Evolutionary conservation across 2,329 filamentous ascomycete genomes (phyloP), one percentile per base, ranked within the genome.

Genomic region (Thermothelomyces thermophilus): DNA sequence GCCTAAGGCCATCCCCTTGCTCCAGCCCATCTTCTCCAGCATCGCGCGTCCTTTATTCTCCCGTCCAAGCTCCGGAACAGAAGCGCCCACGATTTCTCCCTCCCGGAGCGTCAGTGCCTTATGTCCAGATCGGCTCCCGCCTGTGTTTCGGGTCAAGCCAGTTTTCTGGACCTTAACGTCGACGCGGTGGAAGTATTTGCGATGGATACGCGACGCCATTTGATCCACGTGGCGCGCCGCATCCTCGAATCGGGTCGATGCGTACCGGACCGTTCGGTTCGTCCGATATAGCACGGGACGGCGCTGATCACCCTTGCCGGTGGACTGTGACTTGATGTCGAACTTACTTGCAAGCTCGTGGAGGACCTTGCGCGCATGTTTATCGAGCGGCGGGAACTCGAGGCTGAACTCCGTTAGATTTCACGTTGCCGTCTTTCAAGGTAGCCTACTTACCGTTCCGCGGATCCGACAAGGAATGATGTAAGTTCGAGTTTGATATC

Each of bases 1-100:
- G 46, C 93, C 93, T 1, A 98, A 75, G 1, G 86, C 87, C 63
- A 84, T 95, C 5, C 93, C 93, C 46, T 77, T 84, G 54, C 80
- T 86, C 90, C 93, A 98, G 3, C 93, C 93, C 93, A 97, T 97
- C 70, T 93, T 97, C 70, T 95, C 89, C 56, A 98, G 70, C 82
- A 98, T 87, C 3, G 82, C 81, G 44, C 89, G 80, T 10, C 93
- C 93, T 58, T 82, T 88, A 64, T 95, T 97, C 46, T 86, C 86
- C 4, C 74, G 73, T 1, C 87, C 87, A 28, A 98, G 75, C 65
- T 95, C 90, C 10, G 90, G 87, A 1, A 91, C 90, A 41, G 82
- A 80, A 1, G 80, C 88, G 41, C 91, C 93, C 2, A 97, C 90
- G 24, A 95, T 73, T 57, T 97, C 90, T 16, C 93, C 93, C 61